A percentile compares a stretch with the other conserved stretches of the same genome.
phyloP scores from a whole-genome alignment of 2,329 filamentous ascomycete genomes.

The Fusarium oligoseptatum region DNA sequence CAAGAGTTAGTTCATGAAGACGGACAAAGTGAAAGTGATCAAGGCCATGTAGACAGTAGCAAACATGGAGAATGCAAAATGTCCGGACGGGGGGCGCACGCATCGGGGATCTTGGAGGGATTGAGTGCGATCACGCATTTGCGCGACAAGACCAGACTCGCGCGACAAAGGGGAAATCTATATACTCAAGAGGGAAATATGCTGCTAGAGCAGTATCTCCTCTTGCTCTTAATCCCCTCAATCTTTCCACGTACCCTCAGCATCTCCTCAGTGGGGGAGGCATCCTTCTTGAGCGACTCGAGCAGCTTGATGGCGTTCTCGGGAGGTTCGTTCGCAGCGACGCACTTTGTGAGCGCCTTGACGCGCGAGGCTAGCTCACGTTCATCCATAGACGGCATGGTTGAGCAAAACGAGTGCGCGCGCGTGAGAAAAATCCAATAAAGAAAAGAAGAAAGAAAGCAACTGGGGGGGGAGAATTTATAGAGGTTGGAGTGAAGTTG shows the following conservation, averaged over 20 bases:
- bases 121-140: constrained; percentile 37
- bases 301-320: constrained; percentile 80
- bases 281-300: constrained; percentile 82
- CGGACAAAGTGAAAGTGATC: not conserved
- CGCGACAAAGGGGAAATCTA: not conserved
- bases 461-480: not conserved
- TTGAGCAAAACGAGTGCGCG: not conserved
- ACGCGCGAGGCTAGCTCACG: constrained; percentile 84
- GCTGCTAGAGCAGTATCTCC: not conserved
- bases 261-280: constrained; percentile 88
- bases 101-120: not conserved
- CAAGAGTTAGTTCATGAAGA: constrained; percentile 20
- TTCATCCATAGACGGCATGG: constrained; percentile 73
- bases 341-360: constrained; percentile 84
- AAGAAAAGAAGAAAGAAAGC: constrained; percentile 8
- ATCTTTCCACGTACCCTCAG: constrained; percentile 72
- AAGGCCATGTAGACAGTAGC: not conserved
- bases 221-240: not conserved
- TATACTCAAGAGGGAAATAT: not conserved
- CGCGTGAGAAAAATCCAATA: not conserved
- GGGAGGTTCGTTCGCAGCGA: constrained; percentile 79
- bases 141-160: constrained; percentile 19
- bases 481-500: constrained; percentile 21
- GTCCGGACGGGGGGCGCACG: not conserved
- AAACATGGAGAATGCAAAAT: constrained; percentile 2